These are phyloP conservation scores for Zelopaecilomyces penicillatus DNA, from an alignment of 2,329 filamentous ascomycete species.

Conservation along the genomic window DNA sequence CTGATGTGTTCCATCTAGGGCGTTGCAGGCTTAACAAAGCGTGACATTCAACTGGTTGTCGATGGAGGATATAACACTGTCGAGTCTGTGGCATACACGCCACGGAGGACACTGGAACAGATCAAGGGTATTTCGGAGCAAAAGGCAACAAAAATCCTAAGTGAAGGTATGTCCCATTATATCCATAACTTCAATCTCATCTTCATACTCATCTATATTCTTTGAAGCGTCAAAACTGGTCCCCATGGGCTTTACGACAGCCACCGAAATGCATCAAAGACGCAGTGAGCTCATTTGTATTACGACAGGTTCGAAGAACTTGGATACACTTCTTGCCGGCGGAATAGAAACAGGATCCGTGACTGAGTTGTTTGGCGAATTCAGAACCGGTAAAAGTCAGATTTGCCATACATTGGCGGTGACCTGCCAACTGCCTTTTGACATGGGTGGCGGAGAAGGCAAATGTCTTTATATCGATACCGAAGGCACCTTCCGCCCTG, in stretches of 20 bases:
- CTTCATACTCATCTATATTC: background rate
- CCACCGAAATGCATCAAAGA: constrained; percentile 96
- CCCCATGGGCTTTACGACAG: constrained; percentile 97
- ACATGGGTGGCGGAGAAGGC: constrained; percentile 97
- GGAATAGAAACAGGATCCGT: constrained; percentile 96
- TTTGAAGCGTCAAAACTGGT: constrained; percentile 79
- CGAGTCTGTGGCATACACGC: constrained; percentile 87
- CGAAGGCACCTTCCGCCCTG: constrained; percentile 91
- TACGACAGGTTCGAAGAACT: constrained; percentile 93
- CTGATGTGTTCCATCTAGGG: constrained; percentile 45
- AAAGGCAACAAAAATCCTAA: constrained; percentile 85
- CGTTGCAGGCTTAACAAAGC: constrained; percentile 78
- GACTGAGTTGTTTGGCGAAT: constrained; percentile 96
- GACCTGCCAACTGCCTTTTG: constrained; percentile 93
- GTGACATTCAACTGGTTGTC: constrained; percentile 86
- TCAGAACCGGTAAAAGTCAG: constrained; percentile 95
- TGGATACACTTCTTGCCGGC: constrained; percentile 89
- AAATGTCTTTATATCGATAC: constrained; percentile 99
- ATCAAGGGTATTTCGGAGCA: constrained; percentile 98
- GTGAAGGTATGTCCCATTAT: constrained; percentile 57
- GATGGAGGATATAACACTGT: constrained; percentile 94
- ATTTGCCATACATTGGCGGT: constrained; percentile 98
- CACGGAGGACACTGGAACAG: constrained; percentile 76
- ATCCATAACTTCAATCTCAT: background rate
- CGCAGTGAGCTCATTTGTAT: constrained; percentile 96